A percentile compares a stretch with the other conserved stretches of the same genome.
Evolutionary conservation across 2,329 filamentous ascomycete genomes (phyloP).

Genomic region (Alternaria longipes): DNA sequence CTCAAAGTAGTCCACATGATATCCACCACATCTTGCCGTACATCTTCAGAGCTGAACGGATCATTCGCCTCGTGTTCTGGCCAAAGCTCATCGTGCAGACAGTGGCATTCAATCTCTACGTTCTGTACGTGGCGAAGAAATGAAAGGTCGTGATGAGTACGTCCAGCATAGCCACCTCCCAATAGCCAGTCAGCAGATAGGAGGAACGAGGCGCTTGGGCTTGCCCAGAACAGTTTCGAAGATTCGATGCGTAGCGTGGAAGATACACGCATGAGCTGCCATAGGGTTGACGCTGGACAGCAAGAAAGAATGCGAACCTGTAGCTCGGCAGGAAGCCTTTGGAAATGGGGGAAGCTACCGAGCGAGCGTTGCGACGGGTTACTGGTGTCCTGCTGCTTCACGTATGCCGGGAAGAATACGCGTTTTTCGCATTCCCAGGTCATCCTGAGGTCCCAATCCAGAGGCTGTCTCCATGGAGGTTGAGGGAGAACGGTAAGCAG

Average conservation of each 20-base stretch:
- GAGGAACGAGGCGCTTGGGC: slow-evolving; percentile 14
- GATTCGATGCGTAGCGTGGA: slow-evolving; percentile 26
- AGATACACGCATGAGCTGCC: slow-evolving; percentile 25
- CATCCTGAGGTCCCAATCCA: not conserved
- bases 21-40: slow-evolving; percentile 8
- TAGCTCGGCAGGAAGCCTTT: slow-evolving; percentile 23
- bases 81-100: not conserved
- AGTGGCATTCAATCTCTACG: slow-evolving; percentile 22
- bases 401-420: not conserved
- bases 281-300: slow-evolving; percentile 25
- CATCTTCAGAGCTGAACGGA: not conserved
- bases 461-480: not conserved
- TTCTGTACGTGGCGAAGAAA: slow-evolving; percentile 26
- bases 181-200: slow-evolving; percentile 18
- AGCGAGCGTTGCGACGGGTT: not conserved
- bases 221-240: slow-evolving; percentile 27
- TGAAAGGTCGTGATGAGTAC: slow-evolving; percentile 15
- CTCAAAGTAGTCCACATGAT: slow-evolving; percentile 21
- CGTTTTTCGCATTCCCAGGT: not conserved
- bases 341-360: slow-evolving; percentile 9
- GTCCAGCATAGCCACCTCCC: slow-evolving; percentile 20
- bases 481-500: not conserved
- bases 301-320: slow-evolving; percentile 22
- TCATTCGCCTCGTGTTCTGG: not conserved
- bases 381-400: not conserved